phyloP scores from a whole-genome alignment of 139 green algal genomes.

The Tetraselmis chui region DNA sequence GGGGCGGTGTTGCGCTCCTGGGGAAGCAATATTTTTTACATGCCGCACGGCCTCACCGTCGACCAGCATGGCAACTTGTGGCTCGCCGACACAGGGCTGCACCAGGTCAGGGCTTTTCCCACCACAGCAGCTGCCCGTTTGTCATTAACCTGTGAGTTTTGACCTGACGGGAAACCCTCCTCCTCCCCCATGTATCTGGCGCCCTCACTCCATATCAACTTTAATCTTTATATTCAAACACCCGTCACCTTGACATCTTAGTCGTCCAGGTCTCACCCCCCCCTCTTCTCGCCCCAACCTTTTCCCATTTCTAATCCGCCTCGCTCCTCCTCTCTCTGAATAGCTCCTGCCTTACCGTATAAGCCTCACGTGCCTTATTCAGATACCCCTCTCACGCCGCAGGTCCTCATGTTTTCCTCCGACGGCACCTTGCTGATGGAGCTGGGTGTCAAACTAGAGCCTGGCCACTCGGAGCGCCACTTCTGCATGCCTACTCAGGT shows the following conservation, averaged over 20 bases:
- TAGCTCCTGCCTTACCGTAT: too few relatives aligned
- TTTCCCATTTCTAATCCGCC: not conserved
- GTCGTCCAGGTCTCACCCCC: too few relatives aligned
- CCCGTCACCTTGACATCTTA: not conserved
- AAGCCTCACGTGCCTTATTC: too few relatives aligned
- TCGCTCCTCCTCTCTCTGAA: not conserved
- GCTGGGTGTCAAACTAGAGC: slow-evolving; percentile 36
- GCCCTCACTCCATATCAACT: too few relatives aligned
- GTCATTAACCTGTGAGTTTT: not conserved
- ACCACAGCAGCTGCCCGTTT: not conserved
- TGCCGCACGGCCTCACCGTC: slow-evolving; percentile 79
- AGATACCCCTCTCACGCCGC: too few relatives aligned
- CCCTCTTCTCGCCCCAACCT: not conserved
- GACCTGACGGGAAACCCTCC: not conserved
- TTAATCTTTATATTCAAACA: too few relatives aligned
- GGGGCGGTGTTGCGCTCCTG: slow-evolving; percentile 33
- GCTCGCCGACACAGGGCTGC: slow-evolving; percentile 52
- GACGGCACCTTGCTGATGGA: slow-evolving; percentile 43
- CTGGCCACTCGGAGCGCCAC: slow-evolving; percentile 30
- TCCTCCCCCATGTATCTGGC: too few relatives aligned
- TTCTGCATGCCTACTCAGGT: slow-evolving; percentile 83
- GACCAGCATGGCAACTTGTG: slow-evolving; percentile 62
- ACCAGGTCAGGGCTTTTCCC: slow-evolving; percentile 45
- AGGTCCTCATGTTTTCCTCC: slow-evolving; percentile 55
- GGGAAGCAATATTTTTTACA: slow-evolving; percentile 46